Evolutionary conservation across 2,329 filamentous ascomycete genomes (phyloP), one percentile per base, ranked within the genome.

Genomic region (Fusarium napiforme): DNA sequence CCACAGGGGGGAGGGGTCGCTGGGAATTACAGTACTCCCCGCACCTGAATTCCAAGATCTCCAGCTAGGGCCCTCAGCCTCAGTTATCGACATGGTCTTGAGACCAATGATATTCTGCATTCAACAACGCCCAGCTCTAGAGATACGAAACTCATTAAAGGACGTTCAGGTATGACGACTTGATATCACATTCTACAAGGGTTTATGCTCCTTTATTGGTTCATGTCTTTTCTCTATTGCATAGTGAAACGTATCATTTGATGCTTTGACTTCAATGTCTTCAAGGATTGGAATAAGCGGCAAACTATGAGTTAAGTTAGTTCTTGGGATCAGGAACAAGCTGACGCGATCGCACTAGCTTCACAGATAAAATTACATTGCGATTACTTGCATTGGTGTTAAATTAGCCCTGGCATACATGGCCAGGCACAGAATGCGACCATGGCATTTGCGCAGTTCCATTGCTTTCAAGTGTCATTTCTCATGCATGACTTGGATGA

Each of bases 11-110:
- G 65, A 64, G 71, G 61, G 47, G 50, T 53, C 65, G 60, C 60
- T 60, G 30, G 18, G 63, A 60, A 55, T 46, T 42, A 32, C 30
- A 32, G 30, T 32, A 32, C 69, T 69, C 71, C 71, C 71, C 71
- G 59, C 71, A 69, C 60, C 43, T 67, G 58, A 50, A 69, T 50
- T 32, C 32, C 46, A 46, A 69, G 63, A 60, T 64, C 58, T 64
- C 49, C 47, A 45, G 58, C 55, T 66, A 45, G 32, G 42, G 45
- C 47, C 46, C 59, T 71, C 40, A 64, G 46, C 71, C 71, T 60
- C 50, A 62, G 61, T 50, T 56, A 37, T 42, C 7, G 43, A 45
- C 28, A 42, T 49, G 30, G 37, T 40, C 63, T 45, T 26, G 36
- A 64, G 36, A 23, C 63, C 68, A 73, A 70, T 65, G 45, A 60